Evolutionary conservation across 2,329 filamentous ascomycete species (phyloP).

Genomic region (Ilyonectria sp.): DNA sequence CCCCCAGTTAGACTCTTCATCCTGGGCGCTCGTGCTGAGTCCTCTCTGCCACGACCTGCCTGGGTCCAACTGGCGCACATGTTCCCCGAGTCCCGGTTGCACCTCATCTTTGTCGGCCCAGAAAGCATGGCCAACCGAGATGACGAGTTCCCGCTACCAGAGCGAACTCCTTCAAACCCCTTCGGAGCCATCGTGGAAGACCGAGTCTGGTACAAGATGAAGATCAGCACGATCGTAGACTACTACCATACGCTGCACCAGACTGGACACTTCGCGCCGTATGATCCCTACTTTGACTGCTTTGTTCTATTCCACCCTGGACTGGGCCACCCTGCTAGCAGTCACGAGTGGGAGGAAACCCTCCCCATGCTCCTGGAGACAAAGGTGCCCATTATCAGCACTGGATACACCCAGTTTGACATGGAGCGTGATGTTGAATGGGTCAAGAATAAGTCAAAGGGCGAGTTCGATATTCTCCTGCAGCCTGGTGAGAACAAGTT

Average conservation of each 20-base stretch:
- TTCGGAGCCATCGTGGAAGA: constrained; percentile 97
- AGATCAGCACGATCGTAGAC: constrained; percentile 97
- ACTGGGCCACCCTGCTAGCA: constrained; percentile 92
- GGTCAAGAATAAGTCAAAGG: constrained; percentile 86
- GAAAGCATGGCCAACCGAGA: constrained; percentile 97
- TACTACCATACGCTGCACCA: constrained; percentile 98
- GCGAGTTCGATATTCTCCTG: constrained; percentile 93
- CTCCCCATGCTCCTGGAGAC: constrained; percentile 92
- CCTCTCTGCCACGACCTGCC: constrained; percentile 91
- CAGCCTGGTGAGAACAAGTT: constrained; percentile 96
- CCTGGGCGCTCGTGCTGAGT: constrained; percentile 96
- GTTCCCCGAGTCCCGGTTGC: constrained; percentile 92
- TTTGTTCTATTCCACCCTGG: constrained; percentile 98
- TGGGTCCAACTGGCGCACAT: constrained; percentile 96
- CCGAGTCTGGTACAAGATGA: constrained; percentile 88
- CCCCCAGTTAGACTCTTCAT: constrained; percentile 94
- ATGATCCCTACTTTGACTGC: constrained; percentile 98
- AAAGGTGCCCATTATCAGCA: constrained; percentile 94
- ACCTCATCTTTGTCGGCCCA: constrained; percentile 94
- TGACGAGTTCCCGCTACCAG: constrained; percentile 90
- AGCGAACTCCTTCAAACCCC: constrained; percentile 87
- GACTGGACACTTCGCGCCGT: constrained; percentile 91
- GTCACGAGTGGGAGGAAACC: constrained; percentile 94
- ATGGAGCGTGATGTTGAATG: constrained; percentile 94
- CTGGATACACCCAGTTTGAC: constrained; percentile 95